phyloP scores from a whole-genome alignment of 2,329 filamentous ascomycete genomes.

The Ophiocordyceps camponoti-floridani region DNA sequence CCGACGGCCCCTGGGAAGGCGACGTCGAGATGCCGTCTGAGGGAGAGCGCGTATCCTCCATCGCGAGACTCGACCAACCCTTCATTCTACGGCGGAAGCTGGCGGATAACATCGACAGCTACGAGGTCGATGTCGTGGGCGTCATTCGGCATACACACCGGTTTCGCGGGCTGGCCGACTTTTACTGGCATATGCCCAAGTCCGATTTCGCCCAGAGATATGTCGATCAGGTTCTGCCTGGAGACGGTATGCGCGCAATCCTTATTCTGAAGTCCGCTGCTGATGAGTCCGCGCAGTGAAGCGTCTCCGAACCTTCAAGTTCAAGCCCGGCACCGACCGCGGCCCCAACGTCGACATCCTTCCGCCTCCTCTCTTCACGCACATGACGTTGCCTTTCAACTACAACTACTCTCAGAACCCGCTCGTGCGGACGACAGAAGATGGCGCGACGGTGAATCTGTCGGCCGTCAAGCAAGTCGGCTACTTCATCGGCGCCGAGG shows the following conservation, averaged over 20 bases:
- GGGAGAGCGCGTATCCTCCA: constrained; percentile 17
- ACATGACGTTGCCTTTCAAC: constrained; percentile 56
- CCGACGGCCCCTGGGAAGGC: constrained; percentile 43
- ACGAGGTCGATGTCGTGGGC: constrained; percentile 53
- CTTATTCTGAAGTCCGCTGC: neutral
- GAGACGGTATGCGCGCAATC: constrained; percentile 37
- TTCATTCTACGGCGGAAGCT: constrained; percentile 41
- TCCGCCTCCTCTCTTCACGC: constrained; percentile 63
- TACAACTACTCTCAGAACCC: constrained; percentile 78
- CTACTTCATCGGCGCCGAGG: constrained; percentile 41
- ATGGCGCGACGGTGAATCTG: constrained; percentile 38
- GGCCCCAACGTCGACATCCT: constrained; percentile 50
- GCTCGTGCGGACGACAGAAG: constrained; percentile 45
- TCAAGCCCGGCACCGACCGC: constrained; percentile 43
- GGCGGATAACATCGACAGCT: constrained; percentile 50
- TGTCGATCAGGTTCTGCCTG: constrained; percentile 50
- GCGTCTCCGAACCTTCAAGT: constrained; percentile 41
- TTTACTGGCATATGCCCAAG: constrained; percentile 57
- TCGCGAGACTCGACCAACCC: constrained; percentile 33
- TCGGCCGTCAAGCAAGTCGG: constrained; percentile 39
- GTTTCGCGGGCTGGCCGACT: constrained; percentile 76
- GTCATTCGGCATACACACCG: constrained; percentile 65
- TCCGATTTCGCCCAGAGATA: constrained; percentile 57
- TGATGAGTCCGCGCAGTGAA: constrained; percentile 17
- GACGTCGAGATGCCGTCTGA: constrained; percentile 13